Evolutionary conservation across 208 protist genomes (phyloP), one percentile per base, ranked within the genome.

Genomic region (Acanthamoeba culbertsoni): DNA sequence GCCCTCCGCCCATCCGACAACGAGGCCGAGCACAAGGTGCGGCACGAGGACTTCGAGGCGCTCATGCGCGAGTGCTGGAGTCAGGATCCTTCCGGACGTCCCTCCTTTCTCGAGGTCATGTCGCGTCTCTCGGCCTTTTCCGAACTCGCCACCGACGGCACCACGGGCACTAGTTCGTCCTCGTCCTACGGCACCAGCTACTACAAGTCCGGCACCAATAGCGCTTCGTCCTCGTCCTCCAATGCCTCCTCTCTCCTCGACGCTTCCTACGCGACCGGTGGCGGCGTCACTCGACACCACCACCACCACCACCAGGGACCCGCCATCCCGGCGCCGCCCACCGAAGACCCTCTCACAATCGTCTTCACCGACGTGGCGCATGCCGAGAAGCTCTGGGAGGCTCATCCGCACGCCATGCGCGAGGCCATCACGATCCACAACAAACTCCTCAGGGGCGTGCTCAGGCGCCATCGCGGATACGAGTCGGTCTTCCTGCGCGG

Each of bases 91-190:
- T 16, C 33, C 55, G 43, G 26, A 28, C 35, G 84, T 18, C 84
- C 84, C 26, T 71, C 53, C 84, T 91, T 91, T 16, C 55, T 91
- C 31, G 84, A 91, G 26, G 55, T 73, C 40, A 91, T 91, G 86
- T 59, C 86, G 57, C 35, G 86, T 8, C 48, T 91, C n/a, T 42
- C 48, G 14, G 53, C 77, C 45, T 33, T 88, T 18, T 88, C 53
- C 43, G 48, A 10, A 7, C 33, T 7, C 63, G 4, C 26, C 10
- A 35, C 16, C 35, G 43, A 5, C 63, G 23, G 43, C 63, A 6
- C 8, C 35, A 42, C 28, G 33, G 43, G 10, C 10, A 43, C 10
- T 35, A 26, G 55, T n/a, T 37, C 23, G 10, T 75, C 63, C 10
- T 75, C 63, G 10, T 75, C 63, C 26, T 37, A 20, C 63, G 63